Conservation (phyloP, 345 rosid species). For the Schrenkiella parvula region DNA sequence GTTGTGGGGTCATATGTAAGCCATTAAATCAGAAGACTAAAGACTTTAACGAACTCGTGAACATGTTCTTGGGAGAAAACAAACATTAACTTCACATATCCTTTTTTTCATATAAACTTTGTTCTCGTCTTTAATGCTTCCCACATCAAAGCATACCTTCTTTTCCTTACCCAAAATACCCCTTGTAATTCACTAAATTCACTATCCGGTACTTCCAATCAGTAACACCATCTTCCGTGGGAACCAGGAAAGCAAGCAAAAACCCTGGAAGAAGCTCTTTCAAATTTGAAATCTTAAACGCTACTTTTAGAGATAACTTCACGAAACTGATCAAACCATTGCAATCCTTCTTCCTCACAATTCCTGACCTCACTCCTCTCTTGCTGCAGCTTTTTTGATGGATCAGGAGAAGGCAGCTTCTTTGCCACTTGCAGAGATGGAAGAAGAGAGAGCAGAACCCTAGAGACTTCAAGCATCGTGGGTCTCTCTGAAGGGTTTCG, state of each 20-base stretch:
- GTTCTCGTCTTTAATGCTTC: constrained; percentile 18
- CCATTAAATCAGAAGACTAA: constrained; percentile 11
- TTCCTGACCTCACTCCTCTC: neutral
- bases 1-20: constrained; percentile 3
- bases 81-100: constrained; percentile 30
- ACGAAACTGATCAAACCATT: constrained; percentile 64
- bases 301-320: constrained; percentile 73
- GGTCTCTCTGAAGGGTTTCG: constrained; percentile 71
- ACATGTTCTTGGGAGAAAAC: constrained; percentile 24
- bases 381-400: constrained; percentile 33
- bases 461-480: constrained; percentile 82
- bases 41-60: constrained; percentile 29
- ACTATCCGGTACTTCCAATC: neutral
- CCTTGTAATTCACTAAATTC: constrained; percentile 14
- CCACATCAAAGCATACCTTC: neutral
- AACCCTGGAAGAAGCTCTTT: neutral
- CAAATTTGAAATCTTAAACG: constrained; percentile 26
- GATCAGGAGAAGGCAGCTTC: constrained; percentile 36
- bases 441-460: constrained; percentile 61
- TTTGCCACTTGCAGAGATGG: constrained; percentile 47
- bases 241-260: constrained; percentile 4
- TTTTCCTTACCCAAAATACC: constrained; percentile 18
- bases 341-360: constrained; percentile 35
- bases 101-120: constrained; percentile 11
- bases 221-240: constrained; percentile 8